Base-by-base conservation (phyloP, 192 early-diverging fungal species). In the Backusella luteola region DNA sequence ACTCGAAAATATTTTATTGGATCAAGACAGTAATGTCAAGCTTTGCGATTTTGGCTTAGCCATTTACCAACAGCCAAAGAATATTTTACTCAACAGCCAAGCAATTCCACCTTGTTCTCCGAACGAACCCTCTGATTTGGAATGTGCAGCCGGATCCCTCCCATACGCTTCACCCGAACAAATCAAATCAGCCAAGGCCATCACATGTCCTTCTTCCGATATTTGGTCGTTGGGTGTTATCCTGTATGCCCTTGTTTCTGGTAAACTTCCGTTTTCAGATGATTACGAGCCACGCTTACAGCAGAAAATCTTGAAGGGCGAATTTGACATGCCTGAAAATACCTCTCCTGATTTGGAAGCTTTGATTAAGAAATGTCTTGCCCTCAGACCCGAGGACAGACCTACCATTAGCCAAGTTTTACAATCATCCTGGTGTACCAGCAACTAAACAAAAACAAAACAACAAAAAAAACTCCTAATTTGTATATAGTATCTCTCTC, bases 11-110 rank as follows among this genome's bases (percentile, higher is more conserved):
- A 86, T 97, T 29, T 84, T 97, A 35, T 83, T 94, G 42, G 90
- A 89, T 72, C 86, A 85, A 49, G 72, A 89, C 19, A 85, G 84
- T n/a, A 83, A 84, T 15, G 84, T 93, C 75, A 97, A 96, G 85
- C 84, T 97, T 26, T 92, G 91, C 66, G 96, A 99, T 79, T 99
- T 97, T 85, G 96, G 96, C 4, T 77, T 95, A 9, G 85, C 92
- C 9, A 88, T 91, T 69, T 87, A 84, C 66, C 82, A 85, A 72
- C 79, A 84, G 35, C 76, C 76, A 8, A 77, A 63, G 15, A 85
- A 70, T 34, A 71, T 34, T 34, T 9, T 71, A 75, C n/a, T 39
- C 71, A 12, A 95, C 11, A 35, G 14, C 26, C 35, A 36, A 59
- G 21, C 38, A n/a, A 19, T 66, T 49, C 46, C 73, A 26, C 56